phyloP scores from a whole-genome alignment of 331 rosid species.

The Telfairia occidentalis region DNA sequence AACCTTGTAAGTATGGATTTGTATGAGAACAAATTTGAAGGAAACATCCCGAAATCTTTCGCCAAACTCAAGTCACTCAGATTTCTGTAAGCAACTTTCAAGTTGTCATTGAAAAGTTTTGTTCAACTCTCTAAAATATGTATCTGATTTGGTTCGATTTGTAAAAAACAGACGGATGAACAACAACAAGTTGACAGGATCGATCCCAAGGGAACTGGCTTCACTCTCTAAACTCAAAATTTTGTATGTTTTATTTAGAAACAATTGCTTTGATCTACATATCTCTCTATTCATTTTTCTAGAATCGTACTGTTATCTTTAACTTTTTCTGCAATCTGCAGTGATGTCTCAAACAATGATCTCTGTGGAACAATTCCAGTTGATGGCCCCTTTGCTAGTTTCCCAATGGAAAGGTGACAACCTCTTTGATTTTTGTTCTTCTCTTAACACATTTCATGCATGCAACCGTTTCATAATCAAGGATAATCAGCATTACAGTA shows the following conservation, averaged over 20 bases:
- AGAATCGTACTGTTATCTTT: neutral
- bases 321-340: conserved; percentile 40
- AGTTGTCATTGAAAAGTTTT: conserved; percentile 6
- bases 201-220: conserved; percentile 82
- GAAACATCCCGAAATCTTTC: conserved; percentile 68
- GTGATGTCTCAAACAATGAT: conserved; percentile 78
- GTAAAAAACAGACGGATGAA: conserved; percentile 44
- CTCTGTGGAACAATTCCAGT: conserved; percentile 93
- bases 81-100: conserved; percentile 53
- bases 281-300: neutral
- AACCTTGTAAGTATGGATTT: conserved; percentile 77
- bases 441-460: neutral
- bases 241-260: conserved; percentile 45
- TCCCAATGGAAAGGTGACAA: conserved; percentile 61
- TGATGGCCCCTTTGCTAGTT: conserved; percentile 72
- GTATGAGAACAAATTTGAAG: conserved; percentile 68
- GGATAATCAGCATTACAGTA: neutral
- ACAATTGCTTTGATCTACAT: neutral
- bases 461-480: neutral
- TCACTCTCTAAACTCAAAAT: conserved; percentile 62
- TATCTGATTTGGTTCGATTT: conserved; percentile 9
- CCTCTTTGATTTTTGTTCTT: neutral
- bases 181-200: conserved; percentile 68
- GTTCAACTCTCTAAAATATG: neutral
- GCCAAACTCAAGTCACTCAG: conserved; percentile 71